Base-by-base conservation (phyloP, 2,329 filamentous ascomycete species). In the Plectosphaerella cucumerina region DNA sequence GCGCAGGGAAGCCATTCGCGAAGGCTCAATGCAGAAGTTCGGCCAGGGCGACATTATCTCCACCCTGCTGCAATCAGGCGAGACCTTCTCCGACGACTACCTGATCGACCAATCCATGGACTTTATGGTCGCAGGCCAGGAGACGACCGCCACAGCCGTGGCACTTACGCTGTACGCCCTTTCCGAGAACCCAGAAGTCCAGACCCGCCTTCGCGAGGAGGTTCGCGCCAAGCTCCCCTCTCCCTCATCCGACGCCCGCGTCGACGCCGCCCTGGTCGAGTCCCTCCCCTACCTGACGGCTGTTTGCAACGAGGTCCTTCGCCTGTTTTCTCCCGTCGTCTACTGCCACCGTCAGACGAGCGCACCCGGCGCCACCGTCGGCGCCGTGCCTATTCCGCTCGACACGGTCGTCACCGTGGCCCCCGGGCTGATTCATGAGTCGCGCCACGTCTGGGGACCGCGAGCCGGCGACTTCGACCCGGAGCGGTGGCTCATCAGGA, bases 281-380 rank as follows among this genome's bases (percentile, higher is more conserved):
- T 58, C 62, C 44, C 61, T 76, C 3, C 71, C 70, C 1, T 76
- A 70, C 57, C 62, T 76, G 5, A 70, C 75, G 54, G 74, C 73
- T 48, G 67, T 76, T 37, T 74, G 72, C 63, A 69, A 70, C 48
- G 74, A 77, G 59, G 69, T 70, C 1, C 65, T 76, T 5, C 70
- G 73, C 41, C 70, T 66, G 61, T 74, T 74, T 51, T 70, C 71
- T n/a, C 47, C 50, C 37, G 39, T 42, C n/a, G 39, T 42, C n/a
- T 42, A 42, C n/a, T 42, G 39, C 39, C 39, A 42, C 17, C 39
- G 39, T 2, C 39, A 42, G n/a, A 42, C 39, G 6, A 20, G n/a
- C n/a, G 17, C n/a, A 2, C 70, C 72, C 4, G 18, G n/a, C 17
- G 70, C 73, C 50, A 58, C 53, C 5, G 60, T 76, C 1, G 69